Evolutionary conservation across 495 filamentous ascomycete genomes (phyloP), one percentile per base, ranked within the genome.

Genomic region (Penicillium salamii): DNA sequence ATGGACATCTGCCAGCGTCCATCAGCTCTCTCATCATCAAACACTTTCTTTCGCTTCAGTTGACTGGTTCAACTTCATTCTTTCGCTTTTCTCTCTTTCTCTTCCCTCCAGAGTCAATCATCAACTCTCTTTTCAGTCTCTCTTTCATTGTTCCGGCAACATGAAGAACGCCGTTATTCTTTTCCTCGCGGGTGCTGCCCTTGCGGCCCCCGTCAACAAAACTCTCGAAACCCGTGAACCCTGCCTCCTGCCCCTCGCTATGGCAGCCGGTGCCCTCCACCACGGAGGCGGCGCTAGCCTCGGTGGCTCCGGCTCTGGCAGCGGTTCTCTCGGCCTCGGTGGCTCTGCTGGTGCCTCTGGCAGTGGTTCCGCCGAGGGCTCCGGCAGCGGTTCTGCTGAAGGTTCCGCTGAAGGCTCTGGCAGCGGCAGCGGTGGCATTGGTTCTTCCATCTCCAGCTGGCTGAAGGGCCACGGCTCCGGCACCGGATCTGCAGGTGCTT

Each of bases 131-230:
- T 33, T 53, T 53, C 19, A 15, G 12, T 13, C 33, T 49, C 34
- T 28, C 38, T 23, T 37, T 26, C 15, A 49, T 50, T 41, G 35
- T 55, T 38, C 51, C 47, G 42, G 26, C 28, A 51, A 43, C 41
- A 55, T 55, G 53, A 55, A 51, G 46, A 55, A 50, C 17, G 46
- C 47, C 8, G 42, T 31, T 20, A 41, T 55, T 42, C 53, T 55
- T n/a, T 40, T 55, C 20, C 53, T 55, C 17, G 53, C 47, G 38
- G 34, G 47, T 36, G 45, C 47, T 37, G 53, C 53, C 38, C 42
- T 55, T 14, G 53, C 53, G 36, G 48, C 41, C 14, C 53, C 53
- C n/a, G 42, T 45, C 23, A 51, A 42, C 47, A 55, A 43, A 28
- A 37, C 48, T 13, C 53, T 55, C 3, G 47, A 55, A 35, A 43